Percentiles rank a stretch among this genome's conserved stretches.
Conservation (phyloP, 2,329 filamentous ascomycete species). For the Elsinoe arachidis region DNA sequence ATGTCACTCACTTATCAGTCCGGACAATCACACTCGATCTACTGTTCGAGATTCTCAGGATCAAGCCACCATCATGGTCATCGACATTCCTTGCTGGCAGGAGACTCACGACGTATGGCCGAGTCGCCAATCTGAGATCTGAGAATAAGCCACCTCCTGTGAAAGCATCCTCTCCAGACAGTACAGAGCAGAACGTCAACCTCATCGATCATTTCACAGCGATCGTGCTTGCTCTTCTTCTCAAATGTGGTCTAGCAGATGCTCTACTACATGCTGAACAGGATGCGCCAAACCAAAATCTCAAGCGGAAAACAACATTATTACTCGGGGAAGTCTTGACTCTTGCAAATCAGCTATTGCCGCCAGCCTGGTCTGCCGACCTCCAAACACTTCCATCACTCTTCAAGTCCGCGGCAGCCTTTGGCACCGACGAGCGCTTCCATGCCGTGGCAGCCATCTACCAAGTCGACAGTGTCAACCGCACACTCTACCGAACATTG, state of each 20-base stretch:
- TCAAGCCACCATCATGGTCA: slow-evolving; percentile 91
- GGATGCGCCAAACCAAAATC: slow-evolving; percentile 55
- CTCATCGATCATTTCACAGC: slow-evolving; percentile 92
- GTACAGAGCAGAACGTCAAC: slow-evolving; percentile 57
- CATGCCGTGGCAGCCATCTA: slow-evolving; percentile 86
- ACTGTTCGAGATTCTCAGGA: slow-evolving; percentile 72
- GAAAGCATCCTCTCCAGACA: slow-evolving; percentile 52
- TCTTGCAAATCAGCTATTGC: slow-evolving; percentile 76
- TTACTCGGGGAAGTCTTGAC: slow-evolving; percentile 87
- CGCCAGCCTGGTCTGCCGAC: slow-evolving; percentile 69
- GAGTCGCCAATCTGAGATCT: slow-evolving; percentile 74
- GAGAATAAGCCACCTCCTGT: slow-evolving; percentile 45
- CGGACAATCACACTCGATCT: slow-evolving; percentile 79
- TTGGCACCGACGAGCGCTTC: slow-evolving; percentile 63
- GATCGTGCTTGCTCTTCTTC: slow-evolving; percentile 72
- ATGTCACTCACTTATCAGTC: slow-evolving; percentile 48
- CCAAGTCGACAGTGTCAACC: slow-evolving; percentile 94
- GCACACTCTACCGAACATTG: slow-evolving; percentile 71
- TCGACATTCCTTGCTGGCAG: slow-evolving; percentile 89
- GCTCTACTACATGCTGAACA: slow-evolving; percentile 53
- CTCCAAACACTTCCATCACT: slow-evolving; percentile 83
- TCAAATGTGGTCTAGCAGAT: slow-evolving; percentile 63
- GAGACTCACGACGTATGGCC: slow-evolving; percentile 89
- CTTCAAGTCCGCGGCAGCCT: slow-evolving; percentile 66
- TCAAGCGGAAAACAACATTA: slow-evolving; percentile 83